phyloP scores from a whole-genome alignment of 2,329 filamentous ascomycete genomes.

The Clarireedia monteithiana region DNA sequence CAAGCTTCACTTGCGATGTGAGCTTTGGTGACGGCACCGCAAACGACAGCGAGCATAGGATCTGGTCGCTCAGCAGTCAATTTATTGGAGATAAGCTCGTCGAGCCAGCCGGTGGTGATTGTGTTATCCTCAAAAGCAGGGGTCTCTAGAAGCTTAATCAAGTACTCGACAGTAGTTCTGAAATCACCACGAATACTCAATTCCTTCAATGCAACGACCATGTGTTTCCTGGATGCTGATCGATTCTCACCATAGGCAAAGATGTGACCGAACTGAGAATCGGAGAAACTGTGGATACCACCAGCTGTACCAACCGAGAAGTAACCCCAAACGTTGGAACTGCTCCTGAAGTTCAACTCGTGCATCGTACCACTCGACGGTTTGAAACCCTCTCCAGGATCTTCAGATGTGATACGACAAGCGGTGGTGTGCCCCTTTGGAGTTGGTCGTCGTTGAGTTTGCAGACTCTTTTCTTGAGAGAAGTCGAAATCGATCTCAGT shows the following conservation, averaged over 20 bases:
- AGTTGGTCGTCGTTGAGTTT: constrained; percentile 80
- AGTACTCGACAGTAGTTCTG: constrained; percentile 94
- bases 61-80: constrained; percentile 94
- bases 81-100: constrained; percentile 97
- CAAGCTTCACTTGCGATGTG: constrained; percentile 89
- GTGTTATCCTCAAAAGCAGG: constrained; percentile 98
- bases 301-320: constrained; percentile 96
- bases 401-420: constrained; percentile 98
- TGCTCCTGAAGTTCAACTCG: constrained; percentile 97
- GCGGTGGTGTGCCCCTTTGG: constrained; percentile 97
- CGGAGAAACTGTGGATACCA: constrained; percentile 98
- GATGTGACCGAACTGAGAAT: constrained; percentile 98
- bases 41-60: constrained; percentile 86
- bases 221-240: constrained; percentile 93
- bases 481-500: constrained; percentile 97
- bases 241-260: constrained; percentile 98
- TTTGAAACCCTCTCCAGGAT: constrained; percentile 98
- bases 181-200: constrained; percentile 99
- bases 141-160: constrained; percentile 97
- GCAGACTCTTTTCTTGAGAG: constrained; percentile 72
- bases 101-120: constrained; percentile 97
- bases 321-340: constrained; percentile 99
- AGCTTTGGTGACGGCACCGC: constrained; percentile 89
- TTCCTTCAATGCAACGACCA: constrained; percentile 98
- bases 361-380: constrained; percentile 98